A percentile compares a stretch with the other conserved stretches of the same genome.
Evolutionary conservation across 1,284 basidiomycete species (phyloP).

Genomic region (Ceratobasidium sp.): DNA sequence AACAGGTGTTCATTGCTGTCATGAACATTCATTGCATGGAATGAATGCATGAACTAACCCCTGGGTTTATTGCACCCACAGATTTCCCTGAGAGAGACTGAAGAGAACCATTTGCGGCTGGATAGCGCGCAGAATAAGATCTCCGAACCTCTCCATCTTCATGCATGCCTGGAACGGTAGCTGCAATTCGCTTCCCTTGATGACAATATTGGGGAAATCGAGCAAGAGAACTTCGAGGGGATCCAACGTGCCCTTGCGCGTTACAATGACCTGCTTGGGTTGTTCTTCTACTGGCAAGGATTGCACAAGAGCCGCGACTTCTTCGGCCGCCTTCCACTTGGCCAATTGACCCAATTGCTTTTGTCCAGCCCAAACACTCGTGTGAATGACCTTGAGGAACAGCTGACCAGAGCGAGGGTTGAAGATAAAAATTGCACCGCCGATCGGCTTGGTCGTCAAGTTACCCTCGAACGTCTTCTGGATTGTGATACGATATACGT

Average conservation of each 20-base stretch:
- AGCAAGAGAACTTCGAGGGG: conserved; percentile 97
- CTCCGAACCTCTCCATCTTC: conserved; percentile 99
- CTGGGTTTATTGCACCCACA: too few relatives aligned
- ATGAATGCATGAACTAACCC: too few relatives aligned
- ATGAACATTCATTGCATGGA: too few relatives aligned
- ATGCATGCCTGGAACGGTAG: conserved; percentile 99
- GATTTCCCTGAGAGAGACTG: too few relatives aligned
- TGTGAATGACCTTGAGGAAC: conserved; percentile 96
- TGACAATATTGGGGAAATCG: conserved; percentile 99
- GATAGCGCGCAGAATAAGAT: conserved; percentile 92
- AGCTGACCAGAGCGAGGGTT: conserved; percentile 98
- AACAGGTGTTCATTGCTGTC: too few relatives aligned
- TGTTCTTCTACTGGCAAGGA: conserved; percentile 99
- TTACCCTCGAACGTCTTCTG: conserved; percentile 99
- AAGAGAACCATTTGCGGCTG: conserved; percentile 99
- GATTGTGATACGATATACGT: conserved; percentile 99
- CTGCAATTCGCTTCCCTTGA: conserved; percentile 98
- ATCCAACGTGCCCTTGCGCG: conserved; percentile 99
- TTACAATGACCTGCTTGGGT: conserved; percentile 99
- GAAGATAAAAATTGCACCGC: conserved; percentile 99
- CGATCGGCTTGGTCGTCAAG: conserved; percentile 99
- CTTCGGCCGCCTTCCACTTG: conserved; percentile 99
- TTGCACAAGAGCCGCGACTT: conserved; percentile 96
- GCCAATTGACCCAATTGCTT: conserved; percentile 99
- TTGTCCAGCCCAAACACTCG: conserved; percentile 99